A percentile compares a stretch with the other conserved stretches of the same genome.
Conservation (phyloP, 2,329 filamentous ascomycete genomes). For the Paecilomyces variotii region DNA sequence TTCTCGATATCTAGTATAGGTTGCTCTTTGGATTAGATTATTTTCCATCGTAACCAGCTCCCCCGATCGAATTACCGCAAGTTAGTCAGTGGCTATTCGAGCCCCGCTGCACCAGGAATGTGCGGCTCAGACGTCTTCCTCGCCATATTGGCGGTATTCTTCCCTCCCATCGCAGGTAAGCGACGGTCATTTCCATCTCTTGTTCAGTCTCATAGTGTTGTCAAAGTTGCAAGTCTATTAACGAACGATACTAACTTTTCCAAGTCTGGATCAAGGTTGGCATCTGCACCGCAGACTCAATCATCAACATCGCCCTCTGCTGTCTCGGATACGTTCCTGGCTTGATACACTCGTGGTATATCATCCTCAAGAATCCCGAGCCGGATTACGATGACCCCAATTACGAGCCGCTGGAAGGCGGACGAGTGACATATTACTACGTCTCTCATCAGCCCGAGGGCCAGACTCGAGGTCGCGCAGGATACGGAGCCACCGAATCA, state of each 20-base stretch:
- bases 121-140: slow-evolving; percentile 55
- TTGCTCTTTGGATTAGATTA: neutral
- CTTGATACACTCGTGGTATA: slow-evolving; percentile 94
- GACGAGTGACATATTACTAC: slow-evolving; percentile 66
- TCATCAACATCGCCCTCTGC: slow-evolving; percentile 93
- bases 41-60: neutral
- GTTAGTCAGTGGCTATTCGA: neutral
- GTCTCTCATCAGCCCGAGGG: slow-evolving; percentile 46
- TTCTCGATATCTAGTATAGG: neutral
- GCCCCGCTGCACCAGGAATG: slow-evolving; percentile 32
- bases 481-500: slow-evolving; percentile 33
- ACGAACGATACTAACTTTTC: slow-evolving; percentile 21
- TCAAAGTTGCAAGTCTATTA: neutral
- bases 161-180: slow-evolving; percentile 51
- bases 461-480: slow-evolving; percentile 21
- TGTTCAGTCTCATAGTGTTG: neutral
- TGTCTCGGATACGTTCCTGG: slow-evolving; percentile 72
- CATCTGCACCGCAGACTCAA: slow-evolving; percentile 80
- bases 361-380: slow-evolving; percentile 86
- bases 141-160: slow-evolving; percentile 53
- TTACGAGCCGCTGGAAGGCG: slow-evolving; percentile 50
- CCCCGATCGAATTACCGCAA: neutral
- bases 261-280: slow-evolving; percentile 94
- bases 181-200: slow-evolving; percentile 6
- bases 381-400: slow-evolving; percentile 49